Evolutionary conservation across 2,329 filamentous ascomycete genomes (phyloP), one percentile per base, ranked within the genome.

Genomic region (Colletotrichum chrysophilum): DNA sequence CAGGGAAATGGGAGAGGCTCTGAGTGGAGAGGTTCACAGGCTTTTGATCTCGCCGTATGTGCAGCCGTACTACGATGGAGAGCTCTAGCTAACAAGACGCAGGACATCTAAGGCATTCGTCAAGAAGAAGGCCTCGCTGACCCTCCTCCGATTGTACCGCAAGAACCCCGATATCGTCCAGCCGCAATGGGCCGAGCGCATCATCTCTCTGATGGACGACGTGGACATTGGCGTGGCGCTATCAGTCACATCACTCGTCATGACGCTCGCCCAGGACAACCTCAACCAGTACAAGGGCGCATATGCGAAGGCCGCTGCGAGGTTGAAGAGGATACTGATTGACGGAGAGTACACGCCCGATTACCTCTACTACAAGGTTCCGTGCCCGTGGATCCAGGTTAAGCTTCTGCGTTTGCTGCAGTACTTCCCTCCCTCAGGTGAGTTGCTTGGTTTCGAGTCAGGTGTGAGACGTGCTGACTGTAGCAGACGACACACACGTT

Each of bases 361-460:
- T 83, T 99, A 99, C 83, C 91, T 98, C 30, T 99, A 99, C 87
- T 99, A 99, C 89, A 98, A 98, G 82, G 97, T 99, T n/a, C 97
- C 97, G 2, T 99, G 97, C 82, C 97, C 97, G 4, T 99, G 97
- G 97, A 93, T 99, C 74, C 96, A 98, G 85, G 94, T 98, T 81
- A 99, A 99, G 87, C 90, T 99, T 21, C 86, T 99, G 78, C 93
- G 96, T 77, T 86, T 99, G 76, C 89, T 99, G 78, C 97, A 99
- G 85, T 99, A 98, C 84, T 99, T 98, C 84, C 94, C 96, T 30
- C 96, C 97, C 61, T 97, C 97, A 83, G 94, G 95, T 96, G 48
- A 69, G 74, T 69, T 7, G 9, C 18, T 14, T 88, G 78, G 89
- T 85, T 13, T 18, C 36, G 62, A n/a, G 34, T 28, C 52, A 26